Evolutionary conservation across 2,329 filamentous ascomycete species (phyloP).

Genomic region (Dryadomyces sulphureus): DNA sequence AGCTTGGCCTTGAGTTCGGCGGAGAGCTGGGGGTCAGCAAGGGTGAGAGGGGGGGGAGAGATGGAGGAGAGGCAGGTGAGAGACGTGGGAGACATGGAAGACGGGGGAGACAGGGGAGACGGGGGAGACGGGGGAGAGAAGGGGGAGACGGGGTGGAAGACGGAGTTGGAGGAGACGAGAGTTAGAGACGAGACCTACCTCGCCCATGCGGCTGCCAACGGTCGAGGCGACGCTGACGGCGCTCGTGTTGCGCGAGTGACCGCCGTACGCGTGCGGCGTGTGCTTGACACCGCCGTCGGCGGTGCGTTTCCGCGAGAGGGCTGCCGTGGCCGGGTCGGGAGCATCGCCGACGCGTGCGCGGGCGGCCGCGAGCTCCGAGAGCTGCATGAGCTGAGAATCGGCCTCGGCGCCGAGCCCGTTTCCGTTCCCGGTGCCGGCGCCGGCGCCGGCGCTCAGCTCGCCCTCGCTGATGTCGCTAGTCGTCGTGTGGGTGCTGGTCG

Average conservation of each 20-base stretch:
- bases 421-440: conserved; percentile 14
- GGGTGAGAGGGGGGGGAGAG: too few relatives aligned
- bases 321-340: conserved; percentile 15
- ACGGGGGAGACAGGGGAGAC: too few relatives aligned
- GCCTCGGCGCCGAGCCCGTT: conserved; percentile 14
- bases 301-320: conserved; percentile 52
- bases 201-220: conserved; percentile 56
- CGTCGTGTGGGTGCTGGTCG: too few relatives aligned
- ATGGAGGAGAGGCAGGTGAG: too few relatives aligned
- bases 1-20: conserved; percentile 70
- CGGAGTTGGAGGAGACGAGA: too few relatives aligned
- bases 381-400: conserved; percentile 38
- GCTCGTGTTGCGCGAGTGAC: conserved; percentile 60
- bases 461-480: conserved; percentile 27
- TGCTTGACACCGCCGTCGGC: conserved; percentile 61
- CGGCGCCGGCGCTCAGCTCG: conserved; percentile 22
- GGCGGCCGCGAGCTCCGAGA: conserved; percentile 42
- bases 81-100: too few relatives aligned
- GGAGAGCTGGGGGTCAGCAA: conserved; percentile 54
- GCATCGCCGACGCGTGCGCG: conserved; percentile 30
- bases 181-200: conserved; percentile 38
- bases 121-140: conserved; percentile 2
- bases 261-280: conserved; percentile 22
- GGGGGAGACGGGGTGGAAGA: not conserved
- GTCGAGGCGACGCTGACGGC: conserved; percentile 46